Percentiles rank a stretch among this genome's conserved stretches.
Conservation (phyloP, 2,329 filamentous ascomycete species). For the Kalmusia sp. region DNA sequence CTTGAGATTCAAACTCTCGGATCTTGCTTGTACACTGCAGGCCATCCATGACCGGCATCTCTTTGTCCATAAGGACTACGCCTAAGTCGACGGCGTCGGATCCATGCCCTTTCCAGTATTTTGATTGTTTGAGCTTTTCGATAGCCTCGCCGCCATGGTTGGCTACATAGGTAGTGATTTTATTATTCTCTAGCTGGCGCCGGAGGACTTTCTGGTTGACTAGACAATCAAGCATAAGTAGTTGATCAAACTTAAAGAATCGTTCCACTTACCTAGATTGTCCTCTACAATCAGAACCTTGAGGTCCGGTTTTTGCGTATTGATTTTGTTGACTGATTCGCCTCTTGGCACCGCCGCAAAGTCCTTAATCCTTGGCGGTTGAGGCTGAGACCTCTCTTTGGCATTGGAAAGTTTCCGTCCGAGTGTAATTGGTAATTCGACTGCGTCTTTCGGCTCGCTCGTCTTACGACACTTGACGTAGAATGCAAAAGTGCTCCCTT, state of each 20-base stretch:
- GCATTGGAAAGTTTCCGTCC: slow-evolving; percentile 39
- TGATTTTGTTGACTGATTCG: slow-evolving; percentile 10
- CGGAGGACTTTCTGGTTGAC: slow-evolving; percentile 59
- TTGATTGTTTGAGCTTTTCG: slow-evolving; percentile 51
- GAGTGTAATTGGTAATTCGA: slow-evolving; percentile 35
- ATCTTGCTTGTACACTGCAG: slow-evolving; percentile 47
- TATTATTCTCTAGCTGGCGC: slow-evolving; percentile 58
- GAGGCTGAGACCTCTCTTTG: slow-evolving; percentile 27
- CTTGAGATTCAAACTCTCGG: slow-evolving; percentile 44
- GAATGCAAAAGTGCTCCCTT: slow-evolving; percentile 78
- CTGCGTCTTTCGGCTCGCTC: slow-evolving; percentile 40
- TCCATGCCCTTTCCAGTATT: slow-evolving; percentile 48
- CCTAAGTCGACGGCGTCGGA: slow-evolving; percentile 33
- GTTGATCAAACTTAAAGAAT: not conserved
- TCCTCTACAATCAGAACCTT: slow-evolving; percentile 53
- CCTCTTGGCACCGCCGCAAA: slow-evolving; percentile 35
- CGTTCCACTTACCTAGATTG: slow-evolving; percentile 37
- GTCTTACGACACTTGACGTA: slow-evolving; percentile 74
- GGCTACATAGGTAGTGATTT: slow-evolving; percentile 54
- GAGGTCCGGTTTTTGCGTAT: slow-evolving; percentile 26
- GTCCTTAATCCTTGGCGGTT: slow-evolving; percentile 42
- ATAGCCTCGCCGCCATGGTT: slow-evolving; percentile 60
- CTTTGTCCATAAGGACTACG: slow-evolving; percentile 49
- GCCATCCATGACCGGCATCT: slow-evolving; percentile 53
- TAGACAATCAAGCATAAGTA: slow-evolving; percentile 31